These are phyloP conservation scores for Agastache rugosa DNA, from an alignment of 257 asterid genomes.

Conservation along the genomic window DNA sequence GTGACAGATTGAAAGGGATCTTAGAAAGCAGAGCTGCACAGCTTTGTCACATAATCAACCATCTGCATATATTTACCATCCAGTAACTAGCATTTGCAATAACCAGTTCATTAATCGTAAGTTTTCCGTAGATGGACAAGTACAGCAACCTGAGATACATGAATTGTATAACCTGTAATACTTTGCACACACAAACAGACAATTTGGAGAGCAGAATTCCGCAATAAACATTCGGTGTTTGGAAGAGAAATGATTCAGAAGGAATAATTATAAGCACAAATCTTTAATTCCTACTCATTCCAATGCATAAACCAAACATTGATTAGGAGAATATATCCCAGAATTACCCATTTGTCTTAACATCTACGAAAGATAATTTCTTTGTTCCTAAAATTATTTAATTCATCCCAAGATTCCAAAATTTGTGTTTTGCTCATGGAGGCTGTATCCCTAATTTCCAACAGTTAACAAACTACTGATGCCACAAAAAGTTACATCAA, in stretches of 20 bases:
- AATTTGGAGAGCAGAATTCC: neutral
- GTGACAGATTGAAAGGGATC: too few relatives aligned
- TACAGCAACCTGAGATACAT: neutral
- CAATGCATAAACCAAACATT: neutral
- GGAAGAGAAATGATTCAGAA: neutral
- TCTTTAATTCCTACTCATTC: neutral
- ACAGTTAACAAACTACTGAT: neutral
- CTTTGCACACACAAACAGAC: neutral
- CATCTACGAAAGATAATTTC: neutral
- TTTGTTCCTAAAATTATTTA: neutral
- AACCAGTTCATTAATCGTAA: neutral
- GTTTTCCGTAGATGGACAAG: neutral
- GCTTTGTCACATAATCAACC: neutral
- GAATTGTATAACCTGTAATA: neutral
- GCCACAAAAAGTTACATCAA: neutral
- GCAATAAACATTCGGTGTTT: neutral
- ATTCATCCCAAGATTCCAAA: neutral
- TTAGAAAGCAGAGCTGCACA: neutral
- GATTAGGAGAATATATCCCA: neutral
- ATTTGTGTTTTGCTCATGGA: neutral
- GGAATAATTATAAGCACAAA: neutral
- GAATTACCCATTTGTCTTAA: neutral
- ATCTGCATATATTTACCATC: neutral
- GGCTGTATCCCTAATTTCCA: slow-evolving; percentile 10
- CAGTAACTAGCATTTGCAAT: neutral